Percentiles rank a stretch among this genome's conserved stretches.
Evolutionary conservation across 768 basidiomycete genomes (phyloP).

Genomic region (Agaricus subrufescens): DNA sequence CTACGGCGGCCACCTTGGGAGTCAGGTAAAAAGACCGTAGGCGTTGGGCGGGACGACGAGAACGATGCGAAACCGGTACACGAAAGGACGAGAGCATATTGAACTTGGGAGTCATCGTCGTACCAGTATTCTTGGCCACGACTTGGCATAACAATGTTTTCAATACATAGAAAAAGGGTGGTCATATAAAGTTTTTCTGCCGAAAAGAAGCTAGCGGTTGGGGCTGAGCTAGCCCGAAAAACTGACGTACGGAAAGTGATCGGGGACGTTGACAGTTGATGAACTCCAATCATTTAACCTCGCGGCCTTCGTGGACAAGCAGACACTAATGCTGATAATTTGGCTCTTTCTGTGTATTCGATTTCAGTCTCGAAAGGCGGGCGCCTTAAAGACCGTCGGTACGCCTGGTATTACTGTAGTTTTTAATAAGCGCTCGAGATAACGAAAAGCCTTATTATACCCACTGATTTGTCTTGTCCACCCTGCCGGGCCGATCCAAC

Average conservation of each 20-base stretch:
- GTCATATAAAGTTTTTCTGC: background rate
- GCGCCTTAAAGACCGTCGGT: too few relatives aligned
- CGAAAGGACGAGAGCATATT: conserved; percentile 23
- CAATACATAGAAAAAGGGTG: background rate
- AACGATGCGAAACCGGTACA: conserved; percentile 23
- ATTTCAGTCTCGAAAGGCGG: too few relatives aligned
- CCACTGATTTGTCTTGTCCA: too few relatives aligned
- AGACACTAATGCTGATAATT: too few relatives aligned
- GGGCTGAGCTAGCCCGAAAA: background rate
- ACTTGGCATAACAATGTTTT: background rate
- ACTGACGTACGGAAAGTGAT: background rate
- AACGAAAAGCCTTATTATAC: too few relatives aligned
- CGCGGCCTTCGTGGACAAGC: too few relatives aligned
- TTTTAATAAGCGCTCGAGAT: too few relatives aligned
- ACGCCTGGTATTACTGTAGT: too few relatives aligned
- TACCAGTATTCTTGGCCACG: conserved; percentile 1
- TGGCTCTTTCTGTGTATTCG: too few relatives aligned
- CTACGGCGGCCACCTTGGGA: conserved; percentile 16
- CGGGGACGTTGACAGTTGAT: too few relatives aligned
- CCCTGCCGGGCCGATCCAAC: too few relatives aligned
- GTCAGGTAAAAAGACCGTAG: conserved; percentile 43
- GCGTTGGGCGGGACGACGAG: conserved; percentile 30
- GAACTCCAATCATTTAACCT: too few relatives aligned
- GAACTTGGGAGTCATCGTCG: conserved; percentile 6
- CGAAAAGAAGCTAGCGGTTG: background rate